Base-by-base conservation (phyloP, 768 basidiomycete genomes). In the Trametes gibbosa region DNA sequence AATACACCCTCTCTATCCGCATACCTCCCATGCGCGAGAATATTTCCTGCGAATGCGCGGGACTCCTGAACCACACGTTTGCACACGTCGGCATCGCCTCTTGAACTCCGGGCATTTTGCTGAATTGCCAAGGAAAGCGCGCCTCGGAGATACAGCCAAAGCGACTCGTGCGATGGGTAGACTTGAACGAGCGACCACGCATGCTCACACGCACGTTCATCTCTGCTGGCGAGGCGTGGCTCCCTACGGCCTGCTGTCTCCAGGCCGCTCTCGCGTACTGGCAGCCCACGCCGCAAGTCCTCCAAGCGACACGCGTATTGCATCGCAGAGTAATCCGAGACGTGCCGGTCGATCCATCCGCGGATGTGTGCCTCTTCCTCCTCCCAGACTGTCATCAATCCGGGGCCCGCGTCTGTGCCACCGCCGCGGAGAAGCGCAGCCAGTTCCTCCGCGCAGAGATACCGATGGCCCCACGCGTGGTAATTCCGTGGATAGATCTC, bases 401-500 rank as follows among this genome's bases (percentile, higher is more conserved):
- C 48, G 13, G 13, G 25, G 35, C 14, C 47, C 47, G 47, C 24
- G 45, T 46, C 40, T 32, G 19, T 4, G 17, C 10, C 23, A 9
- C 41, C n/a, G 7, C 39, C 27, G n/a, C 14, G 24, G 62, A 66
- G 54, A 61, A 69, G 41, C 2, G 46, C 23, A 37, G 73, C 66
- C 35, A 72, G 53, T 2, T 69, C 65, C 60, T 79, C 72, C 42
- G 82, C 67, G 54, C 84, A 74, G 41, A 79, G 79, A 47, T 75
- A 75, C 66, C 86, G 83, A 64, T 90, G 85, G 1, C 76, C 68
- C 89, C 89, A 90, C 4, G 85, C 86, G 69, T 86, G 82, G 67
- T 90, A 90, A 66, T 90, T 90, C 14, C 89, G 82, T 9, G 84
- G 84, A 66, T 89, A 87, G 5, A 76, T 70, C 63, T 83, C 81